These are phyloP conservation scores for Theileria luwenshuni DNA, from an alignment of 169 alveolate species.

Conservation along the genomic window DNA sequence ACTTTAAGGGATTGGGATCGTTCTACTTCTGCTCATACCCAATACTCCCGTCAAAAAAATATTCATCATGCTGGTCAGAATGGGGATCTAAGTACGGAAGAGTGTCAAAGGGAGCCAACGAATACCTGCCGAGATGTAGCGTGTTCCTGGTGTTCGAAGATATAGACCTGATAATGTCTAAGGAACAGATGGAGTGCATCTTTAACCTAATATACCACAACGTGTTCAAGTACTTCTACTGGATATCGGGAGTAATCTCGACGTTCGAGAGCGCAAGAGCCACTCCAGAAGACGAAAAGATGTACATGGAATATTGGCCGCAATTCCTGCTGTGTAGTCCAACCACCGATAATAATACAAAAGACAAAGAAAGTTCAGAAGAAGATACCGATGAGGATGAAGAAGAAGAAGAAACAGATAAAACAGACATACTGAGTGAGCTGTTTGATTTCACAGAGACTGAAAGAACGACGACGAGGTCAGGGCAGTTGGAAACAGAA, in stretches of 20 bases:
- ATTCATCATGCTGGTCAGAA: slow-evolving; percentile 55
- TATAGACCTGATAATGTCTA: slow-evolving; percentile 32
- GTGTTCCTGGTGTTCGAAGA: slow-evolving; percentile 49
- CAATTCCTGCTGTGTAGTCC: slow-evolving; percentile 49
- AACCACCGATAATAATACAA: slow-evolving; percentile 7
- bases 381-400: neutral
- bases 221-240: slow-evolving; percentile 33
- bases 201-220: slow-evolving; percentile 42
- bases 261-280: slow-evolving; percentile 63
- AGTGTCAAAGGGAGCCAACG: slow-evolving; percentile 14
- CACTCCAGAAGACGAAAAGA: slow-evolving; percentile 30
- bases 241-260: slow-evolving; percentile 57
- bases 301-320: slow-evolving; percentile 70
- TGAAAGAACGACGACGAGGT: too few species aligned
- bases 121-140: slow-evolving; percentile 52
- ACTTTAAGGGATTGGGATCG: slow-evolving; percentile 52
- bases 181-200: slow-evolving; percentile 60
- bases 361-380: neutral
- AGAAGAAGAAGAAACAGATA: neutral
- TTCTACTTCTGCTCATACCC: slow-evolving; percentile 65
- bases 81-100: slow-evolving; percentile 64
- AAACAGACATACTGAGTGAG: neutral
- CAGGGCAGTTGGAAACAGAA: slow-evolving; percentile 1
- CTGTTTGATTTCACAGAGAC: neutral
- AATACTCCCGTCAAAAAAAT: slow-evolving; percentile 26